Base-by-base conservation (phyloP, 352 stramenopile species). In the Phytophthora pseudosyringae region DNA sequence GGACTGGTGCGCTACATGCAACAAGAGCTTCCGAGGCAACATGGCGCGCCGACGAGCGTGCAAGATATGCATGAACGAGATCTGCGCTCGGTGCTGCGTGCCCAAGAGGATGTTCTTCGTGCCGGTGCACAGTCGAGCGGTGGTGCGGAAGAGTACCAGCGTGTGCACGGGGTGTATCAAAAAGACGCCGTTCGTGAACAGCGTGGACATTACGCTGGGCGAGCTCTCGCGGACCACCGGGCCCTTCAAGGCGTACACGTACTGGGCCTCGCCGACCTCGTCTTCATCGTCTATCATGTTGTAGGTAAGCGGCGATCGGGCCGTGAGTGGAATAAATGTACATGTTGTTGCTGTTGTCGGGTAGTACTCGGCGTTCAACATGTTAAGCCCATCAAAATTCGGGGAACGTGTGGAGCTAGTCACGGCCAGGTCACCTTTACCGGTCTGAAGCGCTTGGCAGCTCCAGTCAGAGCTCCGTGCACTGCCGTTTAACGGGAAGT, bases 41-140 rank as follows among this genome's bases (percentile, higher is more conserved):
- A 60, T 71, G 41, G 36, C 63, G 9, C 58, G 67, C 10, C 67
- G 59, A 33, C 64, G 64, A 15, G 66, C 64, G 13, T 80, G 72
- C 50, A 70, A 63, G 38, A 68, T 75, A 35, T 80, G 72, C 46
- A 43, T 59, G 31, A 38, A 28, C 10, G 41, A 52, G 28, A 66
- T 56, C 31, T 80, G 72, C 28, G 28, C 54, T 7, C 68, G 58
- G 4, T 80, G 72, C 38, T 71, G 59, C 47, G 59, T 75, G 52
- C n/a, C 57, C 26, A 77, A 75, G 61, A 77, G 68, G 16, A 69
- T 80, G 63, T 66, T 64, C 51, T 76, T 69, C 44, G 45, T 73
- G 39, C 21, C 62, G 10, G 25, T 51, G 1, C 48, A 46, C 5
- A 72, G 59, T 43, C 64, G 60, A 13, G 35, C 26, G 4, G 69